phyloP scores from a whole-genome alignment of 495 filamentous ascomycete species.

The Haplographium delicatum region DNA sequence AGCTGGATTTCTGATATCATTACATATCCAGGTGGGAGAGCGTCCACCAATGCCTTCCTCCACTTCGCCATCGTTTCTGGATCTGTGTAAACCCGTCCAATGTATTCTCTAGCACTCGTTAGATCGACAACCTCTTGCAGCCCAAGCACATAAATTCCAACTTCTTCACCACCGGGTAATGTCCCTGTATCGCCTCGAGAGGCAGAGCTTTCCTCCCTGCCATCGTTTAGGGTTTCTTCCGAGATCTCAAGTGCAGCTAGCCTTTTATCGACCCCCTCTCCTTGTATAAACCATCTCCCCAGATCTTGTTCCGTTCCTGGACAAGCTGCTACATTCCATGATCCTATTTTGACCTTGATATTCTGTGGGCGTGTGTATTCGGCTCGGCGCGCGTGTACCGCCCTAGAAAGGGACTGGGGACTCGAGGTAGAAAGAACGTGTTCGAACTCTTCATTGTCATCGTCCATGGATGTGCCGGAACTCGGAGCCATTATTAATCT shows the following conservation, averaged over 20 bases:
- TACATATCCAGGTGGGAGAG: conserved; percentile 70
- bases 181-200: conserved; percentile 32
- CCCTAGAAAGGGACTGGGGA: conserved; percentile 37
- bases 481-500: conserved; percentile 9
- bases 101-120: conserved; percentile 52
- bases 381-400: conserved; percentile 61
- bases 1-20: conserved; percentile 78
- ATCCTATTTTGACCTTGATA: conserved; percentile 79
- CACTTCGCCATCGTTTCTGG: conserved; percentile 63
- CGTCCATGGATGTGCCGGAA: conserved; percentile 10
- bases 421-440: conserved; percentile 13
- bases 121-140: conserved; percentile 92
- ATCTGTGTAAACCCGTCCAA: conserved; percentile 66
- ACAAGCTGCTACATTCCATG: conserved; percentile 90
- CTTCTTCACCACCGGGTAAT: conserved; percentile 48
- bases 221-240: conserved; percentile 23
- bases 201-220: conserved; percentile 33
- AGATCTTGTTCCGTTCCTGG: conserved; percentile 81
- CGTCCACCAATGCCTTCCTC: conserved; percentile 65
- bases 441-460: not conserved
- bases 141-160: conserved; percentile 85
- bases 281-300: conserved; percentile 76
- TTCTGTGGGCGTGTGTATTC: conserved; percentile 70
- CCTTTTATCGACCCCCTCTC: conserved; percentile 59
- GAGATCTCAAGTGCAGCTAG: conserved; percentile 47